Conservation (phyloP, 768 basidiomycete genomes). For the Antrodiella citrinella region DNA sequence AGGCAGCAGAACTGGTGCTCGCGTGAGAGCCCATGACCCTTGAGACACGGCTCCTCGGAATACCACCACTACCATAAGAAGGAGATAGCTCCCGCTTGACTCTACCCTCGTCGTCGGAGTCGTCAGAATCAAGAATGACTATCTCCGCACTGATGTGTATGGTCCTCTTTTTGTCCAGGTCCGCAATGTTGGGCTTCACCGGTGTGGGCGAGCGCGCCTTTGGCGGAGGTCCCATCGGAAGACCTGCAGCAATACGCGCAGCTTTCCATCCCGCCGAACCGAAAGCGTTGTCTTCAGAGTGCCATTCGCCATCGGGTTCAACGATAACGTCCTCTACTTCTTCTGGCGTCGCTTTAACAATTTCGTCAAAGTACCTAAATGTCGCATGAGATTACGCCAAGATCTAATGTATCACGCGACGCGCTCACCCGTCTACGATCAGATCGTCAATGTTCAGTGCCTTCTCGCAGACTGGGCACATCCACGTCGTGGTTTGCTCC, state of each 20-base stretch:
- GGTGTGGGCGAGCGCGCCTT: slow-evolving; percentile 17
- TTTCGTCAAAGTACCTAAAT: slow-evolving; percentile 78
- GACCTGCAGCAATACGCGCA: slow-evolving; percentile 27
- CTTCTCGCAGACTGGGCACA: slow-evolving; percentile 90
- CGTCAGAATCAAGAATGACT: slow-evolving; percentile 66
- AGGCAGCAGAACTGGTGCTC: slow-evolving; percentile 5
- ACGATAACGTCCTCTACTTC: slow-evolving; percentile 87
- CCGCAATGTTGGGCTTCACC: slow-evolving; percentile 14
- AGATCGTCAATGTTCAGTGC: slow-evolving; percentile 71
- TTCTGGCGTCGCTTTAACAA: slow-evolving; percentile 70
- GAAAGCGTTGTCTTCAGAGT: slow-evolving; percentile 80
- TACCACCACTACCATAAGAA: slow-evolving; percentile 29
- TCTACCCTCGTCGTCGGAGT: slow-evolving; percentile 58
- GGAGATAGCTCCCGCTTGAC: slow-evolving; percentile 74
- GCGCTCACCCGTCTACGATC: slow-evolving; percentile 80
- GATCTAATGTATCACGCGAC: background rate
- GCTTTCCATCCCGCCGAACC: slow-evolving; percentile 68
- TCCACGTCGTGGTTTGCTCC: slow-evolving; percentile 93
- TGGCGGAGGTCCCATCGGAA: slow-evolving; percentile 18
- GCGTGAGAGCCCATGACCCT: slow-evolving; percentile 3
- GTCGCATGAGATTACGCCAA: slow-evolving; percentile 2
- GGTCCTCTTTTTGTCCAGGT: slow-evolving; percentile 32
- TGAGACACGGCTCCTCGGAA: background rate
- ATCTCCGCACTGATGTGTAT: slow-evolving; percentile 48
- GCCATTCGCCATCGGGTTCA: slow-evolving; percentile 95